phyloP scores from a whole-genome alignment of 305 asterid species.

The Fraxinus albicans region DNA sequence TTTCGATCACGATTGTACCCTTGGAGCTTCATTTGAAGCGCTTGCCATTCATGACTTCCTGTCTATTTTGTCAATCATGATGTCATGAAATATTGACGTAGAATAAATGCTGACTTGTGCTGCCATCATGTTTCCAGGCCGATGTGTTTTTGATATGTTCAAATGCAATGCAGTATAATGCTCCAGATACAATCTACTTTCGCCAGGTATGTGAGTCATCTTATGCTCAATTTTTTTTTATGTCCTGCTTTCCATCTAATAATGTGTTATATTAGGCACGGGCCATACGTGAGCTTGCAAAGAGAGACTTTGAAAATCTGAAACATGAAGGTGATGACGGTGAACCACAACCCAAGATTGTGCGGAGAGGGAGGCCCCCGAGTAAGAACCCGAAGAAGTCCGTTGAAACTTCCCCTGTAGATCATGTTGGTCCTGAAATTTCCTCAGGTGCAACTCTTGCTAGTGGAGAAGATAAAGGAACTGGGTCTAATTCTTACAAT shows the following conservation, averaged over 20 bases:
- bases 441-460: conserved; percentile 75
- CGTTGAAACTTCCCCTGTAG: conserved; percentile 52
- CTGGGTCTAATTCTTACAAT: conserved; percentile 62
- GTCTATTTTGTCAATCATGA: not conserved
- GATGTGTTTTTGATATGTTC: conserved; percentile 88
- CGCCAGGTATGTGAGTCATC: conserved; percentile 69
- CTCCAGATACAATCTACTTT: conserved; percentile 76
- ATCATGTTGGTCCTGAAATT: conserved; percentile 56
- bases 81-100: conserved; percentile 6
- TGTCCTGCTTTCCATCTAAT: conserved; percentile 22
- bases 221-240: conserved; percentile 10
- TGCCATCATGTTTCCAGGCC: conserved; percentile 52
- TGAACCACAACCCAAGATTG: conserved; percentile 80
- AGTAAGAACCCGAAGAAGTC: conserved; percentile 67
- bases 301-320: conserved; percentile 82
- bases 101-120: conserved; percentile 5
- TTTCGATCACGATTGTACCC: not conserved
- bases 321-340: conserved; percentile 89
- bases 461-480: conserved; percentile 60
- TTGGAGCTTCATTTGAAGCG: conserved; percentile 1
- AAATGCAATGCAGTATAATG: conserved; percentile 95
- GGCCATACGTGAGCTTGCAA: conserved; percentile 82
- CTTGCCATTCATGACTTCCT: not conserved
- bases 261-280: conserved; percentile 59
- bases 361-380: conserved; percentile 97